Evolutionary conservation across 352 stramenopile genomes (phyloP).

Genomic region (Phytophthora pisi): DNA sequence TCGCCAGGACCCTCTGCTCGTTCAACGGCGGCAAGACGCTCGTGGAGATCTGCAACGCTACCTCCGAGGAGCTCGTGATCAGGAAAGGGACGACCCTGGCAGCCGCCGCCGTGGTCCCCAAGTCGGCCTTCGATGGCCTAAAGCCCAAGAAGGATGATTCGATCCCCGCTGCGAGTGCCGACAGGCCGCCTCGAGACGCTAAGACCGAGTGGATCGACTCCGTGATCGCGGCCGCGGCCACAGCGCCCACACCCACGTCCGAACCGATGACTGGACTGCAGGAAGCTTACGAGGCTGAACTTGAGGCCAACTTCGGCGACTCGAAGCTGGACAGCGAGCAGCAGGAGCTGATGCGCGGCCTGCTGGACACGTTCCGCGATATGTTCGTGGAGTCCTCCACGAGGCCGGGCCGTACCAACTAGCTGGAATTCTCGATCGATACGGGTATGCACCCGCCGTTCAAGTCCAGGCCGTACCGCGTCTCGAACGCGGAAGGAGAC

Average conservation of each 20-base stretch:
- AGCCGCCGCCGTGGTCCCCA: background rate
- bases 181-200: no score
- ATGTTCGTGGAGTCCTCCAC: slow-evolving; percentile 5
- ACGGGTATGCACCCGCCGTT: background rate
- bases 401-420: background rate
- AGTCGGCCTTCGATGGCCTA: slow-evolving; percentile 4
- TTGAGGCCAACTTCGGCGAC: background rate
- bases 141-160: no score
- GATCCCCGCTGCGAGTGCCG: no score
- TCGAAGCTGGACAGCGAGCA: slow-evolving; percentile 6
- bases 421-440: background rate
- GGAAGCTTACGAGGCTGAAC: background rate
- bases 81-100: background rate
- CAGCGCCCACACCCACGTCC: no score
- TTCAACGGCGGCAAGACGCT: background rate
- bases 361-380: slow-evolving; percentile 4
- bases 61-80: background rate
- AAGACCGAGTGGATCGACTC: no score
- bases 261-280: background rate
- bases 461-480: background rate
- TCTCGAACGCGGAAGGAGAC: slow-evolving; percentile 2
- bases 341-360: background rate
- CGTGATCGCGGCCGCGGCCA: background rate
- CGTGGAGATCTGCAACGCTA: background rate
- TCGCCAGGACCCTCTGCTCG: slow-evolving; percentile 5